A percentile compares a stretch with the other conserved stretches of the same genome.
phyloP scores from a whole-genome alignment of 1,139 yeast species.

The Lodderomyces oxycetoniae region DNA sequence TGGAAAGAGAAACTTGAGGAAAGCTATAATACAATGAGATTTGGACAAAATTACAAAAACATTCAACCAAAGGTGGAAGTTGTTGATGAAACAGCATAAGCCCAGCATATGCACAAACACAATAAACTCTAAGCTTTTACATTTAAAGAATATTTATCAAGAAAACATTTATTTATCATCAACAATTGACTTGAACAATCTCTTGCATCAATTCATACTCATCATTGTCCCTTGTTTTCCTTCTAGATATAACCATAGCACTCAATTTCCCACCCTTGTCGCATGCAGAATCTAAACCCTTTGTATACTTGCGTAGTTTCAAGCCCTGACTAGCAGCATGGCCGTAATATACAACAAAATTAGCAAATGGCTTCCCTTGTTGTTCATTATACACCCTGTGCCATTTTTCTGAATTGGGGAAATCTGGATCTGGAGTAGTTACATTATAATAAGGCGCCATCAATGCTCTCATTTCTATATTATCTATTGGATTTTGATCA shows the following conservation, averaged over 20 bases:
- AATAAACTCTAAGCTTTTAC: background rate
- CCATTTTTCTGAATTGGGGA: conserved; percentile 57
- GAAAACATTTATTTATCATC: too few relatives aligned
- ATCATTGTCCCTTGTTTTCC: conserved; percentile 6
- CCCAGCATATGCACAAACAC: background rate
- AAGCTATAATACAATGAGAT: conserved; percentile 24
- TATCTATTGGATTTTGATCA: conserved; percentile 59
- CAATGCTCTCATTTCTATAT: conserved; percentile 58
- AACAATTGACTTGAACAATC: conserved; percentile 13
- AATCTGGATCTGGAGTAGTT: conserved; percentile 49
- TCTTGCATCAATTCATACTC: conserved; percentile 8
- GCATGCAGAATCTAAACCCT: conserved; percentile 82
- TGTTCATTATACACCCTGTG: conserved; percentile 55
- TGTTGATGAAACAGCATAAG: conserved; percentile 21
- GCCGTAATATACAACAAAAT: conserved; percentile 69
- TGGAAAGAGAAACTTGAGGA: conserved; percentile 26
- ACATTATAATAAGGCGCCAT: conserved; percentile 52
- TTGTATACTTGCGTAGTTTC: conserved; percentile 56
- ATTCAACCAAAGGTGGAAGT: conserved; percentile 28
- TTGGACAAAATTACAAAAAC: conserved; percentile 25
- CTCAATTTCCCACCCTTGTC: conserved; percentile 67
- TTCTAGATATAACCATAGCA: conserved; percentile 45
- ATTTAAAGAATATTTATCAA: too few relatives aligned
- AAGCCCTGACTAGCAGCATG: conserved; percentile 85
- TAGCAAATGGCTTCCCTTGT: conserved; percentile 32